phyloP scores from a whole-genome alignment of 345 rosid species.

The Melastoma malabathricum region DNA sequence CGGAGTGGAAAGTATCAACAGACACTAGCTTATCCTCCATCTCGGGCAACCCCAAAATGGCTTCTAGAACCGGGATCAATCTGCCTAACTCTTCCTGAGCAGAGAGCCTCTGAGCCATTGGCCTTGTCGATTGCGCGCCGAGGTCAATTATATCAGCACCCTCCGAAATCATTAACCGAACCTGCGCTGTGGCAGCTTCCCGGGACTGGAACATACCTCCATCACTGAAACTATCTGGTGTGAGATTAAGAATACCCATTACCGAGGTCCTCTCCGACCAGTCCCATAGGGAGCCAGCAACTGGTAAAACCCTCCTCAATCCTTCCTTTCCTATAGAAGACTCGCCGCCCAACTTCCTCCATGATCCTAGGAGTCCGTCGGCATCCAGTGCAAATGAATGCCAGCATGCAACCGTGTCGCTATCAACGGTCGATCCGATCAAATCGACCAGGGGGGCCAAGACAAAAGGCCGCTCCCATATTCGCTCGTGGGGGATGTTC shows the following conservation, averaged over 20 bases:
- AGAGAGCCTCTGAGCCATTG: conserved; percentile 59
- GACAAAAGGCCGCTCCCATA: conserved; percentile 89
- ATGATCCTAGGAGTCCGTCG: conserved; percentile 43
- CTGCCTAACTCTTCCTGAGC: conserved; percentile 64
- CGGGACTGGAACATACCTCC: conserved; percentile 61
- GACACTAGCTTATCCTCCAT: conserved; percentile 69
- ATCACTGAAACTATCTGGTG: conserved; percentile 94
- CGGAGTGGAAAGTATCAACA: conserved; percentile 71
- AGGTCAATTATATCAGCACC: conserved; percentile 82
- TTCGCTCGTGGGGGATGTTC: conserved; percentile 69
- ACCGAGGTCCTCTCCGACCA: conserved; percentile 54
- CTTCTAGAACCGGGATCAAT: conserved; percentile 58
- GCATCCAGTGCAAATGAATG: conserved; percentile 47
- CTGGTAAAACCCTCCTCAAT: conserved; percentile 63
- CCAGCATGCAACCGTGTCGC: conserved; percentile 66
- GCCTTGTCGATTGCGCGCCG: conserved; percentile 88
- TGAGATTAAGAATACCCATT: conserved; percentile 87
- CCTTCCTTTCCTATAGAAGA: conserved; percentile 59
- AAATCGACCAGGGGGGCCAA: conserved; percentile 85
- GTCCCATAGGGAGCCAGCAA: conserved; percentile 52
- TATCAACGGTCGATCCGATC: conserved; percentile 50
- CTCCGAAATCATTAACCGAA: conserved; percentile 47
- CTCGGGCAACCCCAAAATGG: conserved; percentile 64
- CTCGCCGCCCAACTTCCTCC: conserved; percentile 82
- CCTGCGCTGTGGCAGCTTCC: conserved; percentile 64